Evolutionary conservation across 2,329 filamentous ascomycete species (phyloP).

Genomic region (Xylaria sp.): DNA sequence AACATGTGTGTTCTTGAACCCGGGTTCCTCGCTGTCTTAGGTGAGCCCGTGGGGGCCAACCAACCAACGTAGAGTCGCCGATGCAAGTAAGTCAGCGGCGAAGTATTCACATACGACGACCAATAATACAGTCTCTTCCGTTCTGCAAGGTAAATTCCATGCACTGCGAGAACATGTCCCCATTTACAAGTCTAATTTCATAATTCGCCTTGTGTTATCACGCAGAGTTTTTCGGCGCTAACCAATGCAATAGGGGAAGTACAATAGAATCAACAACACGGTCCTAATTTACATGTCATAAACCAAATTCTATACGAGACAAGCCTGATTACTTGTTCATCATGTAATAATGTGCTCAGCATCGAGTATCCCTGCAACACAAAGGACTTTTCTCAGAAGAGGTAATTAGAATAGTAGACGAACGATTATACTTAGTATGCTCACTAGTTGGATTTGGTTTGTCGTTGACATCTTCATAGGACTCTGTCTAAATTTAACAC

Average conservation of each 20-base stretch:
- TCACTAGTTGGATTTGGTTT: too few relatives aligned
- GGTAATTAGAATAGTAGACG: not conserved
- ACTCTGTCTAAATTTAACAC: too few relatives aligned
- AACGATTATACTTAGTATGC: too few relatives aligned
- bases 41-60: not conserved
- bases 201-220: not conserved
- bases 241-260: slow-evolving; percentile 10
- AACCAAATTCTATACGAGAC: not conserved
- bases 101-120: not conserved
- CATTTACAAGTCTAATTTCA: not conserved
- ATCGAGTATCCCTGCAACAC: not conserved
- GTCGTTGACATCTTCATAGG: too few relatives aligned
- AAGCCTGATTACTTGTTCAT: not conserved
- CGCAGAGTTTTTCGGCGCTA: not conserved
- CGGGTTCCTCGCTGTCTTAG: not conserved
- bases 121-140: not conserved
- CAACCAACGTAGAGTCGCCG: not conserved
- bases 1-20: slow-evolving; percentile 1
- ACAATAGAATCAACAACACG: not conserved
- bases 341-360: not conserved
- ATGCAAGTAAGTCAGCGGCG: not conserved
- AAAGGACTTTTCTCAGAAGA: not conserved
- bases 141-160: not conserved
- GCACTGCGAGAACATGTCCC: too few relatives aligned
- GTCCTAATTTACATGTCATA: not conserved